These are phyloP conservation scores for Lagerstroemia fauriei DNA, from an alignment of 441 rosid species.

Conservation along the genomic window DNA sequence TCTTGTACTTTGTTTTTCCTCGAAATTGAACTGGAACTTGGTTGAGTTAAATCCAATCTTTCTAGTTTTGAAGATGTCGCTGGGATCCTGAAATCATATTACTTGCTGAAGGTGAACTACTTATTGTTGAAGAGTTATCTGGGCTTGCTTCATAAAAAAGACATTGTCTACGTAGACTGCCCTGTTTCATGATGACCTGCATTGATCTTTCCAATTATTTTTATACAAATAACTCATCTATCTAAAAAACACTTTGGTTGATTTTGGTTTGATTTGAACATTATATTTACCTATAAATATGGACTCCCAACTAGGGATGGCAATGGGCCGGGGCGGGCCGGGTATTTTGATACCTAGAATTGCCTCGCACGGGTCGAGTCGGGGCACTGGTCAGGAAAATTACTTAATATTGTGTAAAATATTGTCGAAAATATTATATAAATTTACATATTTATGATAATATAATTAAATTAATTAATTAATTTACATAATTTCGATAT, in stretches of 20 bases:
- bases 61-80: constrained; percentile 33
- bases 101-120: constrained; percentile 23
- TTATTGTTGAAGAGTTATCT: constrained; percentile 25
- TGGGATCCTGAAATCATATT: constrained; percentile 29
- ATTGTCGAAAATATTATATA: no score
- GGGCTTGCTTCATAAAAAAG: constrained; percentile 53
- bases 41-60: constrained; percentile 32
- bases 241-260: neutral
- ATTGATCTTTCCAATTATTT: constrained; percentile 34
- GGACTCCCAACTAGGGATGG: neutral
- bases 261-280: neutral
- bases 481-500: no score
- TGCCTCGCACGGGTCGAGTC: no score
- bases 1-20: constrained; percentile 34
- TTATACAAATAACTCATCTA: constrained; percentile 20
- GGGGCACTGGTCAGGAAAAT: no score
- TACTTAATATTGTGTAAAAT: no score
- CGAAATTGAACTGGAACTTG: constrained; percentile 26
- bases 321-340: no score
- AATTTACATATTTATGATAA: no score
- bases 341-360: no score
- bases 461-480: no score
- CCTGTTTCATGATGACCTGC: constrained; percentile 48
- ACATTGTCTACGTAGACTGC: constrained; percentile 61
- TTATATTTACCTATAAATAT: neutral